phyloP scores from a whole-genome alignment of 768 basidiomycete genomes.

The Crepidotus variabilis region DNA sequence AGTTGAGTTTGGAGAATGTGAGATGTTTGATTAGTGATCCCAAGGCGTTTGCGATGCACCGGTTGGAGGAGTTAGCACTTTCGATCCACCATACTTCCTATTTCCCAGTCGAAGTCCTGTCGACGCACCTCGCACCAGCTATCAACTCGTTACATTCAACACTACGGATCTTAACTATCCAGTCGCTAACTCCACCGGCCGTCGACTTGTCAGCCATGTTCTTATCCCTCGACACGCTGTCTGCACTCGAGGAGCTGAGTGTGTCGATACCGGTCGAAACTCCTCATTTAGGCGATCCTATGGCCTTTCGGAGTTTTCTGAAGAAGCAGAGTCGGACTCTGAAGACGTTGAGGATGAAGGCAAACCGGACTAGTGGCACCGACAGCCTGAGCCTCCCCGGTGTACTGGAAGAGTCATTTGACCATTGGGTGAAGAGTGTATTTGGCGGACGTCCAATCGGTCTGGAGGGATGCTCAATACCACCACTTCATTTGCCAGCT shows the following conservation, averaged over 20 bases:
- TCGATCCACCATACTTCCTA: constrained; percentile 26
- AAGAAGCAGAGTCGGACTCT: constrained; percentile 27
- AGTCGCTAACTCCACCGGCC: constrained; percentile 33
- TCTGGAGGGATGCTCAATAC: neutral
- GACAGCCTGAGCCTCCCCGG: constrained; percentile 13
- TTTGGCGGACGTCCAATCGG: constrained; percentile 15
- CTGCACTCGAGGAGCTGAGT: constrained; percentile 27
- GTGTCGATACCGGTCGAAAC: constrained; percentile 33
- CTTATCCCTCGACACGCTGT: constrained; percentile 24
- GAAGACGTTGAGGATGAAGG: constrained; percentile 30
- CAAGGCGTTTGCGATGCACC: constrained; percentile 19
- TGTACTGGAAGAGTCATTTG: constrained; percentile 23
- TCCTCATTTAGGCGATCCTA: constrained; percentile 35
- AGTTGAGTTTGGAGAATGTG: constrained; percentile 36
- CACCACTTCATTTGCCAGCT: constrained; percentile 4
- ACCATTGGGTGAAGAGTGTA: constrained; percentile 28
- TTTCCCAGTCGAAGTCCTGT: constrained; percentile 25
- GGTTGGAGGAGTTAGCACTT: constrained; percentile 35
- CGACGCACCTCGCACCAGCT: constrained; percentile 30
- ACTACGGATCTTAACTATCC: constrained; percentile 34
- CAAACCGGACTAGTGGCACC: constrained; percentile 30
- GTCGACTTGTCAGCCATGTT: constrained; percentile 35
- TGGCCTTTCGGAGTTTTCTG: constrained; percentile 30
- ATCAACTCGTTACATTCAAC: constrained; percentile 28
- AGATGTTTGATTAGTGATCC: constrained; percentile 19